phyloP scores from a whole-genome alignment of 495 filamentous ascomycete genomes.

The Aspergillus saccharolyticus region DNA sequence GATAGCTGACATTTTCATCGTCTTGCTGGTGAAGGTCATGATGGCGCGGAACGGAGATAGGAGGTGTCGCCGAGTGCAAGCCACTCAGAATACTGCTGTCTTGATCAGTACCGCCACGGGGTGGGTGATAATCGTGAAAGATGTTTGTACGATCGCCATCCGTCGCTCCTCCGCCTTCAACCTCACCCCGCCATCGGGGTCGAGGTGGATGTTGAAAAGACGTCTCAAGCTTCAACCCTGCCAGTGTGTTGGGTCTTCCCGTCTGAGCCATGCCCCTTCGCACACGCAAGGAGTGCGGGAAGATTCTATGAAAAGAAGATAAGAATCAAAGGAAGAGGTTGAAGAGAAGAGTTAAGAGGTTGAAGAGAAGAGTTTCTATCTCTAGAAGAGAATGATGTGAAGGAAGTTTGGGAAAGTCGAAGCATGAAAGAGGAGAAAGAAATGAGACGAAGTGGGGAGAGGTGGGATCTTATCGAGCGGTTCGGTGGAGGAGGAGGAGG shows the following conservation, averaged over 20 bases:
- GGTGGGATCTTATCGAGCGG: conserved; percentile 1
- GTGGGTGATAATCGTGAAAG: conserved; percentile 38
- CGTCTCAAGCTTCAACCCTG: conserved; percentile 42
- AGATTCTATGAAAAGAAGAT: neutral
- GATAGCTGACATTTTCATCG: conserved; percentile 28
- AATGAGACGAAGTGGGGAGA: neutral
- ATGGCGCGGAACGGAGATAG: conserved; percentile 43
- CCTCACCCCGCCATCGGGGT: conserved; percentile 24
- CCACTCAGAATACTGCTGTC: conserved; percentile 42
- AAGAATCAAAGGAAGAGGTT: neutral
- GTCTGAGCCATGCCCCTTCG: conserved; percentile 39
- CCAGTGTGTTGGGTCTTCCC: conserved; percentile 31
- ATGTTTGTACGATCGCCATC: conserved; percentile 39
- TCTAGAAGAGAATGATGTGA: neutral
- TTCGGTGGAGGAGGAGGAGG: conserved; percentile 2
- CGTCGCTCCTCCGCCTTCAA: conserved; percentile 23
- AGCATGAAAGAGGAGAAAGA: neutral
- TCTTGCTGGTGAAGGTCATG: conserved; percentile 25
- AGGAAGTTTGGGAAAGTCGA: neutral
- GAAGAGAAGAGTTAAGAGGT: conserved; percentile 19
- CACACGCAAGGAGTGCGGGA: conserved; percentile 17
- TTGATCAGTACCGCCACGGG: conserved; percentile 42
- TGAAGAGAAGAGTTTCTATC: neutral
- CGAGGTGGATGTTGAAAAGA: conserved; percentile 28
- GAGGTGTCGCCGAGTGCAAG: conserved; percentile 43